Conservation (phyloP, 2,329 filamentous ascomycete genomes). For the Colletotrichum sp. region DNA sequence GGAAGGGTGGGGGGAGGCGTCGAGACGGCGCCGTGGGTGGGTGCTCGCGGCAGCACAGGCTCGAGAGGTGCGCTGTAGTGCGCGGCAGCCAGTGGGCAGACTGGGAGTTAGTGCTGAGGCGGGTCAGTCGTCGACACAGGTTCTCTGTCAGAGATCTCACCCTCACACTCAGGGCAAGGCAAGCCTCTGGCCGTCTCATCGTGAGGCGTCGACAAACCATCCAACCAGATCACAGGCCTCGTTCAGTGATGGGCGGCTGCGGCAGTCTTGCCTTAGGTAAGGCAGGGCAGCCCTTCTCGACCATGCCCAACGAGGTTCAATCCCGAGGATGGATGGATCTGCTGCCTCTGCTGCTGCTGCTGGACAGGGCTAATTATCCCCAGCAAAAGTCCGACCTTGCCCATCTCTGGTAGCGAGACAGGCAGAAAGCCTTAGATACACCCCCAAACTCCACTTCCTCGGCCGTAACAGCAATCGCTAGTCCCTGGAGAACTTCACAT, state of each 20-base stretch:
- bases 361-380: neutral
- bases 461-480: neutral
- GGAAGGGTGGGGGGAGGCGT: neutral
- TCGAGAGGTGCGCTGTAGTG: neutral
- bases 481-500: neutral
- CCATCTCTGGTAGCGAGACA: neutral
- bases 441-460: neutral
- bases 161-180: neutral
- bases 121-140: neutral
- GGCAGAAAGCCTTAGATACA: neutral
- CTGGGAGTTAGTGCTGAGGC: neutral
- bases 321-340: neutral
- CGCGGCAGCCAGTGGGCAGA: neutral
- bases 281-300: neutral
- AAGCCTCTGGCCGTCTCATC: neutral
- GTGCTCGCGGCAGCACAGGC: neutral
- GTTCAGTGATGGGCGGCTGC: neutral
- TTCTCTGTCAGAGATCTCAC: neutral
- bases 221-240: neutral
- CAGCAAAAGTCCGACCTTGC: neutral
- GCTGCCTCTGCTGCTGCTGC: no score
- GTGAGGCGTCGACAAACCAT: neutral
- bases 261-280: neutral
- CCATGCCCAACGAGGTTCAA: neutral
- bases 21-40: neutral